A percentile compares a stretch with the other conserved stretches of the same genome.
phyloP scores from a whole-genome alignment of 2,329 filamentous ascomycete species.

The Knufia petricola region DNA sequence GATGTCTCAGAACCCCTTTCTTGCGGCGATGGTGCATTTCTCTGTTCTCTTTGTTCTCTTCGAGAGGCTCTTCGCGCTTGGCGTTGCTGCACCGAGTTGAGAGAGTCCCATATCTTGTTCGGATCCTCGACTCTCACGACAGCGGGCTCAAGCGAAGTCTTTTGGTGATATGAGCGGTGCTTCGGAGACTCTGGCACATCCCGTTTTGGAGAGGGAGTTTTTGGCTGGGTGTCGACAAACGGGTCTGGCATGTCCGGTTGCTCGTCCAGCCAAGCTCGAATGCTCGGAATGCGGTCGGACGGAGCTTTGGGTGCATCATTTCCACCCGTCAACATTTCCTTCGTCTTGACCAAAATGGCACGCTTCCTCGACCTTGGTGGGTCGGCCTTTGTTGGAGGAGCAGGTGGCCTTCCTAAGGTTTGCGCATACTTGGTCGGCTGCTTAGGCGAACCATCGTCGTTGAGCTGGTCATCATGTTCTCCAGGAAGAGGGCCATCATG shows the following conservation, averaged over 20 bases:
- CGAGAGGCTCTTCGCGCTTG: background rate
- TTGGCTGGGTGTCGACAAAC: conserved; percentile 35
- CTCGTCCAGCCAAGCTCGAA: conserved; percentile 53
- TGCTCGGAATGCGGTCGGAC: conserved; percentile 41
- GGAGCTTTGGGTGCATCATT: conserved; percentile 30
- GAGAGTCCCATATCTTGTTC: conserved; percentile 23
- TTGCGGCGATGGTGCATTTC: conserved; percentile 2
- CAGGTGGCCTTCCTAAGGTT: conserved; percentile 22
- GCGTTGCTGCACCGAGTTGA: conserved; percentile 6
- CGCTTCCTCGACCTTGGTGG: conserved; percentile 28
- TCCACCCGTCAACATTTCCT: conserved; percentile 35
- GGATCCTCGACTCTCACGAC: conserved; percentile 13
- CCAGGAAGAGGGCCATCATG: background rate
- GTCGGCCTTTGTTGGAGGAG: conserved; percentile 21
- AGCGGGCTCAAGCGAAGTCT: conserved; percentile 19
- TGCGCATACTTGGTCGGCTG: conserved; percentile 20
- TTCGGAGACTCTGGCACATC: conserved; percentile 35
- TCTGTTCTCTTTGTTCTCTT: conserved; percentile 6
- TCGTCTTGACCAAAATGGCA: conserved; percentile 36
- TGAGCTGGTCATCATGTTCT: background rate
- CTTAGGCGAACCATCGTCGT: background rate
- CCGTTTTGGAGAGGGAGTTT: conserved; percentile 20
- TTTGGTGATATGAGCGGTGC: conserved; percentile 30
- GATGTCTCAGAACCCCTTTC: conserved; percentile 11
- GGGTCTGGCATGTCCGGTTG: conserved; percentile 40